A percentile compares a stretch with the other conserved stretches of the same genome.
phyloP scores from a whole-genome alignment of 805 yeast genomes.

The Pichia ethanolica region DNA sequence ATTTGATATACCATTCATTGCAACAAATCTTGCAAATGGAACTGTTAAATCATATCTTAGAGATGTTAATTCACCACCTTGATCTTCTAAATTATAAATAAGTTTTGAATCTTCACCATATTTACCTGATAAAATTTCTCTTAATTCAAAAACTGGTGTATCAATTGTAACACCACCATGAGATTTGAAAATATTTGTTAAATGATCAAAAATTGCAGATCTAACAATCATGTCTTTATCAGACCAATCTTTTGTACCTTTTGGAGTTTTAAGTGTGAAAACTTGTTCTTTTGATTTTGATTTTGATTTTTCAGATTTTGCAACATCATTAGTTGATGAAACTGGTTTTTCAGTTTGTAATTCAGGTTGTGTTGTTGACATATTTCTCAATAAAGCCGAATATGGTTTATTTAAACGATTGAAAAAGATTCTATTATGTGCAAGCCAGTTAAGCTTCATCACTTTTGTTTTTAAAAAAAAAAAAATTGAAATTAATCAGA shows the following conservation, averaged over 20 bases:
- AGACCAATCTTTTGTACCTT: slow-evolving; percentile 98
- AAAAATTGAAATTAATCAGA: background rate
- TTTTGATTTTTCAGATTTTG: background rate
- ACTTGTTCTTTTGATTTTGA: slow-evolving; percentile 2
- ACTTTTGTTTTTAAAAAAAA: no score
- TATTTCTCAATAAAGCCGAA: background rate
- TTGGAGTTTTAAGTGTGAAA: slow-evolving; percentile 86
- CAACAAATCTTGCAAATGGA: slow-evolving; percentile 96
- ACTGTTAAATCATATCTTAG: slow-evolving; percentile 95
- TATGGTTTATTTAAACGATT: background rate
- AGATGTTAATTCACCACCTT: slow-evolving; percentile 96
- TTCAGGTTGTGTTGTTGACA: background rate
- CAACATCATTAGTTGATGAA: background rate
- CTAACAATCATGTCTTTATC: slow-evolving; percentile 96
- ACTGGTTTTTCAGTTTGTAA: background rate
- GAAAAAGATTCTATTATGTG: background rate
- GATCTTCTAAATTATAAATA: slow-evolving; percentile 93
- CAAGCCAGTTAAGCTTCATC: background rate
- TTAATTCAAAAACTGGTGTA: slow-evolving; percentile 94
- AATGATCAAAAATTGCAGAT: slow-evolving; percentile 71
- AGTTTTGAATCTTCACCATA: slow-evolving; percentile 98
- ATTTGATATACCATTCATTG: slow-evolving; percentile 83
- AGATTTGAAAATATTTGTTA: slow-evolving; percentile 73
- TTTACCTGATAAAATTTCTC: slow-evolving; percentile 93
- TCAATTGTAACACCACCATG: slow-evolving; percentile 99